A percentile compares a stretch with the other conserved stretches of the same genome.
These are phyloP conservation scores for Phtheirospermum japonicum DNA, from an alignment of 257 asterid genomes.

Conservation along the genomic window DNA sequence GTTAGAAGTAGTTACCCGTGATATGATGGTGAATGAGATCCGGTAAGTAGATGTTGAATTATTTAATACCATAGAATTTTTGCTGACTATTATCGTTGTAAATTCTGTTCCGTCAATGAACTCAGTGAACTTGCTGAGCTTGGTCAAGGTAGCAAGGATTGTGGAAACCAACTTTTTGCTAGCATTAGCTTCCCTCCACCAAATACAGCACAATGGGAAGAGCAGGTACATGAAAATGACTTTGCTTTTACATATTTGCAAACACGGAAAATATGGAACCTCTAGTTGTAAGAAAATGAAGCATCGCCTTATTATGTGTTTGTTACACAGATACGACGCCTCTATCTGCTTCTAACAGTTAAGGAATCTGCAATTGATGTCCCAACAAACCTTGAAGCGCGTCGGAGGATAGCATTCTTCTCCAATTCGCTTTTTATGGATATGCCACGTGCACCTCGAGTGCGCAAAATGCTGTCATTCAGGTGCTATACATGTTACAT, in stretches of 20 bases:
- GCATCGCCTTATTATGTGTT: constrained; percentile 7
- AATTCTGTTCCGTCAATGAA: constrained; percentile 21
- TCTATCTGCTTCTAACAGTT: constrained; percentile 88
- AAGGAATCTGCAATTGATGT: constrained; percentile 92
- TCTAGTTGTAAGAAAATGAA: constrained; percentile 21
- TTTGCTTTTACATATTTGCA: constrained; percentile 2
- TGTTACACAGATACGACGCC: constrained; percentile 77
- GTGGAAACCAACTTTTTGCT: constrained; percentile 84
- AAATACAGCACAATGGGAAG: constrained; percentile 92
- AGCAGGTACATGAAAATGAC: constrained; percentile 57
- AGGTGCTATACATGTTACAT: constrained; percentile 43
- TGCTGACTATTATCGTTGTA: constrained; percentile 11
- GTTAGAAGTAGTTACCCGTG: constrained; percentile 87
- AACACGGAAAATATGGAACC: constrained; percentile 3
- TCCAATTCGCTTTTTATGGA: constrained; percentile 94
- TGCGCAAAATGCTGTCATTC: constrained; percentile 97
- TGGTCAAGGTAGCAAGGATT: constrained; percentile 75
- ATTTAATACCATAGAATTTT: constrained; percentile 10
- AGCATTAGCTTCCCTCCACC: constrained; percentile 79
- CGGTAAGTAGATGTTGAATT: constrained; percentile 42
- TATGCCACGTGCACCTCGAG: constrained; percentile 98
- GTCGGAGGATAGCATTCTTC: constrained; percentile 86
- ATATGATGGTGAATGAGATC: constrained; percentile 88
- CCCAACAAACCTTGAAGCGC: constrained; percentile 96
- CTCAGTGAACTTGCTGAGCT: constrained; percentile 83